Percentiles rank a stretch among this genome's conserved stretches.
These are phyloP conservation scores for Aspergillus sp. DNA, from an alignment of 2,329 filamentous ascomycete genomes.

Conservation along the genomic window DNA sequence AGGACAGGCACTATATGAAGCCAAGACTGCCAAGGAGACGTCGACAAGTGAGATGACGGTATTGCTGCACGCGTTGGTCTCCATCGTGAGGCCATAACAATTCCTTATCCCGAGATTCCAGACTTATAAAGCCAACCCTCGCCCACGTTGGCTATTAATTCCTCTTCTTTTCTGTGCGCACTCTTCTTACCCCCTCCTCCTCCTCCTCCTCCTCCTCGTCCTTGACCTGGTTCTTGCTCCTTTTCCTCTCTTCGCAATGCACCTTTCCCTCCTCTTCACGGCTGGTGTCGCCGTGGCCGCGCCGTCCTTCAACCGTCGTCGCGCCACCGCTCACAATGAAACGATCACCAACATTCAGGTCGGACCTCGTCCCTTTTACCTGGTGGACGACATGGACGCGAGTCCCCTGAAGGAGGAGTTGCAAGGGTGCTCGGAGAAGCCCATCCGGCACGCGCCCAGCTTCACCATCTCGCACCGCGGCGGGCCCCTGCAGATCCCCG, in stretches of 20 bases:
- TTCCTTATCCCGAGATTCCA: too few species aligned
- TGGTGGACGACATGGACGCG: constrained; percentile 19
- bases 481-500: constrained; percentile 18
- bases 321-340: neutral
- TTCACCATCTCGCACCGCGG: constrained; percentile 22
- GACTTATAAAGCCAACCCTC: neutral
- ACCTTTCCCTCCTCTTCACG: constrained; percentile 11
- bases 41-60: neutral
- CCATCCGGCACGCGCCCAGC: constrained; percentile 11
- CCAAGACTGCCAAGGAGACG: neutral
- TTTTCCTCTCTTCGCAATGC: constrained; percentile 4
- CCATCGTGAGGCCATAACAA: neutral
- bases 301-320: constrained; percentile 8
- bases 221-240: neutral
- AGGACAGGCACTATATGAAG: neutral
- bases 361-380: constrained; percentile 20
- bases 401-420: constrained; percentile 18
- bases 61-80: neutral
- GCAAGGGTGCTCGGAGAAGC: constrained; percentile 16
- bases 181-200: neutral
- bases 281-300: constrained; percentile 14
- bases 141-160: too few species aligned
- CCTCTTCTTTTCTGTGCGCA: too few species aligned
- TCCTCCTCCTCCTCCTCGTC: neutral
- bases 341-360: constrained; percentile 20